Conservation (phyloP, 1,284 basidiomycete genomes). For the Singerocomus inundabilis region DNA sequence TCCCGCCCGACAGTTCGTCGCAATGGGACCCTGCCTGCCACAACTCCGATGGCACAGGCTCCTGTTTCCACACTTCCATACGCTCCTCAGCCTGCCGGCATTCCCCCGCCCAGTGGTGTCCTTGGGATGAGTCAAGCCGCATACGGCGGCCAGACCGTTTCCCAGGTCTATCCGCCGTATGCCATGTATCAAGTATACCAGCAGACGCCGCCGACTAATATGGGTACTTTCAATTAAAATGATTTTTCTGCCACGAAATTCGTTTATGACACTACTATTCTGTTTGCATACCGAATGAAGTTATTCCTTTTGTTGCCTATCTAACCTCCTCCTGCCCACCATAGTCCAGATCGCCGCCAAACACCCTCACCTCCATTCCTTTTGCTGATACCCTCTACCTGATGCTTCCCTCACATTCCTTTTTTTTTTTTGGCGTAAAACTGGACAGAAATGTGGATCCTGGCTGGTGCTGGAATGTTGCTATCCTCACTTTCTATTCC, state of each 20-base stretch:
- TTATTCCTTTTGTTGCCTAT: constrained; percentile 36
- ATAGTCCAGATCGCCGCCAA: constrained; percentile 29
- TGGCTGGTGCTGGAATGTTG: constrained; percentile 37
- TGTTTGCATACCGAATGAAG: constrained; percentile 33
- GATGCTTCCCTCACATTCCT: constrained; percentile 25
- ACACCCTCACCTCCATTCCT: constrained; percentile 22
- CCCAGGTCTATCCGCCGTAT: constrained; percentile 74
- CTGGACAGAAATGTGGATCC: constrained; percentile 27
- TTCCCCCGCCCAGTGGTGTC: constrained; percentile 53
- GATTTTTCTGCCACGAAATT: constrained; percentile 29
- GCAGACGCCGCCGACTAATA: constrained; percentile 65
- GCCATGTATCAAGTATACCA: constrained; percentile 76
- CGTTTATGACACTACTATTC: constrained; percentile 38
- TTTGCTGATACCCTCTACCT: constrained; percentile 31
- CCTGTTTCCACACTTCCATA: constrained; percentile 51
- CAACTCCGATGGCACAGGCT: constrained; percentile 37
- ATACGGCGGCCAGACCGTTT: constrained; percentile 62
- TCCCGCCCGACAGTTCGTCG: constrained; percentile 54
- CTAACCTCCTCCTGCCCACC: constrained; percentile 29
- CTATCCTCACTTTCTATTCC: constrained; percentile 34
- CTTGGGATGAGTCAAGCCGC: constrained; percentile 64
- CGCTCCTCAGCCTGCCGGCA: constrained; percentile 56
- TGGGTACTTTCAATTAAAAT: constrained; percentile 74
- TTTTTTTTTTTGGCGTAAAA: constrained; percentile 21
- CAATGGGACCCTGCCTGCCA: constrained; percentile 35